These are phyloP conservation scores for Globisporangium emineosum DNA, from an alignment of 352 stramenopile genomes.

Conservation along the genomic window DNA sequence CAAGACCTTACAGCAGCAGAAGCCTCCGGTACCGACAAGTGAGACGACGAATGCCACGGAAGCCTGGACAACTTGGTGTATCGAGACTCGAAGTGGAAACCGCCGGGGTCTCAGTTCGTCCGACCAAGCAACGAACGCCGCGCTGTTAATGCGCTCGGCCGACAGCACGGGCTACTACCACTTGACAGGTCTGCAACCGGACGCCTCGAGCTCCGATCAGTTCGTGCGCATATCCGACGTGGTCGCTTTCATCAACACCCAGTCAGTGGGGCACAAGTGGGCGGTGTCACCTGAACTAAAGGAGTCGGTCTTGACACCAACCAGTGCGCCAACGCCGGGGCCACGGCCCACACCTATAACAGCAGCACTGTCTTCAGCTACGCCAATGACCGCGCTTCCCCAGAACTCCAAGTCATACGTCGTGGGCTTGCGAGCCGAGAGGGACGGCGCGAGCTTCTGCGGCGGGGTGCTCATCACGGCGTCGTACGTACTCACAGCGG, in stretches of 20 bases:
- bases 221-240: not conserved
- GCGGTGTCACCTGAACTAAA: too few species aligned
- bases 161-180: not conserved
- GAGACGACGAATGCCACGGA: not conserved
- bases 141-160: not conserved
- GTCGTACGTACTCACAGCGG: slow-evolving; percentile 13
- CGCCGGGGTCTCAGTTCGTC: not conserved
- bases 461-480: slow-evolving; percentile 13
- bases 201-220: not conserved
- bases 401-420: slow-evolving; percentile 3
- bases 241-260: slow-evolving; percentile 2
- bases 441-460: slow-evolving; percentile 11
- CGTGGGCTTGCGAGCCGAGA: slow-evolving; percentile 5
- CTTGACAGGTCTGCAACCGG: not conserved
- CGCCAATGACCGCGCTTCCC: too few species aligned
- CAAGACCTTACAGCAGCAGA: too few species aligned
- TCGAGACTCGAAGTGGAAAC: not conserved
- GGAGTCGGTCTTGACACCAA: too few species aligned
- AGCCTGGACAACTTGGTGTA: not conserved
- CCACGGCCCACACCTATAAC: too few species aligned
- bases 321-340: too few species aligned
- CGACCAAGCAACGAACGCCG: not conserved
- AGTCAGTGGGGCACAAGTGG: slow-evolving; percentile 5
- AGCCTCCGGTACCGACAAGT: too few species aligned
- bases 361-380: not conserved